Conservation (phyloP, 1,139 yeast genomes). For the Debaryomycetaceae sp. region DNA sequence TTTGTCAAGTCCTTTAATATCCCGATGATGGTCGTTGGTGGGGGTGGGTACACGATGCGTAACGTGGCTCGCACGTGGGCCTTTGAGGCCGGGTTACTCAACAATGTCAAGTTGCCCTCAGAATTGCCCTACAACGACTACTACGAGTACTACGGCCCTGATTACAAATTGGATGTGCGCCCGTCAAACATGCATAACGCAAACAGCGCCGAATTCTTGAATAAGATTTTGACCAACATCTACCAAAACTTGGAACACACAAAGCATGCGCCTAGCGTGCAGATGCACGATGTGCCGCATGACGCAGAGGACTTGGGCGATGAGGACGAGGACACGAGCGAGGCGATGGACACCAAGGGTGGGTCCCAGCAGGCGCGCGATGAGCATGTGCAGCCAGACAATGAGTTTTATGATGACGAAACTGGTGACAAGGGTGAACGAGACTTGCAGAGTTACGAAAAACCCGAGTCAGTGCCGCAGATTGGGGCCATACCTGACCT, state of each 20-base stretch:
- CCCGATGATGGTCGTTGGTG: conserved; percentile 91
- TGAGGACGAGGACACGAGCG: conserved; percentile 68
- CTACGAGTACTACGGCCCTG: conserved; percentile 96
- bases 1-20: conserved; percentile 82
- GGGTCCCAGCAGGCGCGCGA: conserved; percentile 87
- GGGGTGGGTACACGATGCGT: conserved; percentile 98
- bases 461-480: not conserved
- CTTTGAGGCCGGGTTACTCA: conserved; percentile 84
- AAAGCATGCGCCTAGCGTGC: conserved; percentile 93
- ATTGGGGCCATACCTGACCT: too few species aligned
- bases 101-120: conserved; percentile 69
- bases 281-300: conserved; percentile 82
- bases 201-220: conserved; percentile 87
- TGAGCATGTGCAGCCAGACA: conserved; percentile 58
- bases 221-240: conserved; percentile 76
- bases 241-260: conserved; percentile 79
- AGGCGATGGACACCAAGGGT: conserved; percentile 83
- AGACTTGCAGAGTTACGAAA: conserved; percentile 17
- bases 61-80: conserved; percentile 97
- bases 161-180: conserved; percentile 86
- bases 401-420: conserved; percentile 65
- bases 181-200: conserved; percentile 97
- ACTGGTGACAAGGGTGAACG: conserved; percentile 46
- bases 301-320: conserved; percentile 85
- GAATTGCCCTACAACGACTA: conserved; percentile 95